Percentiles rank a stretch among this genome's conserved stretches.
Conservation (phyloP, 2,329 filamentous ascomycete species). For the Sporothrix curviconia region DNA sequence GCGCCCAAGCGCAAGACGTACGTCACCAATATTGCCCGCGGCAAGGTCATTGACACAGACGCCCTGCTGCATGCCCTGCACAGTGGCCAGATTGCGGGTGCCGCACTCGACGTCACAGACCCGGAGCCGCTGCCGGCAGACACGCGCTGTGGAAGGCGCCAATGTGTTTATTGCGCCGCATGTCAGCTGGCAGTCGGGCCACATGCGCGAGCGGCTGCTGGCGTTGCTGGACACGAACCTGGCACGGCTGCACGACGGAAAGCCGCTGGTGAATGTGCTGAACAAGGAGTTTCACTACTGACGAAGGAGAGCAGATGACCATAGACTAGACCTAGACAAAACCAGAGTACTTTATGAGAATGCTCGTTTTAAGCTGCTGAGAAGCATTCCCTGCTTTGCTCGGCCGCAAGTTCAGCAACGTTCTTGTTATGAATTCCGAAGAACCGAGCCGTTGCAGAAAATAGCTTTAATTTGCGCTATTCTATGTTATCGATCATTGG, state of each 20-base stretch:
- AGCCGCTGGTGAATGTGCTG: constrained; percentile 15
- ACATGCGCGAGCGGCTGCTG: constrained; percentile 8
- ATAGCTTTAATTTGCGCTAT: no score
- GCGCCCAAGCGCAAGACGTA: constrained; percentile 36
- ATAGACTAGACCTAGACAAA: no score
- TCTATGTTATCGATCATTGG: no score
- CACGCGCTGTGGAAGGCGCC: constrained; percentile 54
- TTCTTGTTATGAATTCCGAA: no score
- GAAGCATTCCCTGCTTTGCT: no score
- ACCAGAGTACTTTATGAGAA: no score
- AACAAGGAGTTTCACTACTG: constrained; percentile 18
- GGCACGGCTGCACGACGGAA: not conserved
- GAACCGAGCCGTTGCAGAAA: no score
- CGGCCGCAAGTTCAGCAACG: no score
- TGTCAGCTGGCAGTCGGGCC: constrained; percentile 18
- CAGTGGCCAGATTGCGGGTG: constrained; percentile 35
- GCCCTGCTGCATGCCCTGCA: constrained; percentile 36
- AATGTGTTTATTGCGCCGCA: constrained; percentile 47
- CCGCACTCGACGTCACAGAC: constrained; percentile 60
- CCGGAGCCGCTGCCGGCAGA: constrained; percentile 57
- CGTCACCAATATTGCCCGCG: constrained; percentile 63
- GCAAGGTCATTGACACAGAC: constrained; percentile 39
- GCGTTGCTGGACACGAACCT: constrained; percentile 18
- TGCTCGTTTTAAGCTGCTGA: no score
- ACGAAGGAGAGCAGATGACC: no score